A percentile compares a stretch with the other conserved stretches of the same genome.
Evolutionary conservation across 2,329 filamentous ascomycete species (phyloP).

Genomic region (Elsinoe fawcettii): DNA sequence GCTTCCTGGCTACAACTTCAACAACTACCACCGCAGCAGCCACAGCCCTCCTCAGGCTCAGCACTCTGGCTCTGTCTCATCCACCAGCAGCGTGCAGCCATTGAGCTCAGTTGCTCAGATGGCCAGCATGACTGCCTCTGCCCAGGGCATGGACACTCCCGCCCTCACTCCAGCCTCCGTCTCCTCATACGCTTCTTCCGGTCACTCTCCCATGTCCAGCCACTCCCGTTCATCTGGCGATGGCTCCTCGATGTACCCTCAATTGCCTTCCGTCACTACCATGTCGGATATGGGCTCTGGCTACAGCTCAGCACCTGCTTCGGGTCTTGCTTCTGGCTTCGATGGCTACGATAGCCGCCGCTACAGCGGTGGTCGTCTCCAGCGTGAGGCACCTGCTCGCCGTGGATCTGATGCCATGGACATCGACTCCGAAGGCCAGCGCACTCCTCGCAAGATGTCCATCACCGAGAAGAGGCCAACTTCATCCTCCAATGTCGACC

Average conservation of each 20-base stretch:
- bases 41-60: constrained; percentile 45
- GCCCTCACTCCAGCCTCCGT: constrained; percentile 68
- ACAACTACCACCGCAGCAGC: constrained; percentile 50
- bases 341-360: constrained; percentile 54
- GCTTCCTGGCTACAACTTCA: constrained; percentile 30
- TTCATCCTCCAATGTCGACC: constrained; percentile 28
- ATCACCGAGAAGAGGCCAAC: constrained; percentile 18
- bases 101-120: constrained; percentile 34
- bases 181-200: constrained; percentile 64
- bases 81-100: constrained; percentile 25
- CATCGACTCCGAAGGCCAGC: constrained; percentile 32
- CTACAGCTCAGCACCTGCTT: constrained; percentile 59
- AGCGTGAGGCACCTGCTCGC: constrained; percentile 44
- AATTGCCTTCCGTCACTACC: constrained; percentile 60
- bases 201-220: constrained; percentile 68
- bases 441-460: constrained; percentile 32
- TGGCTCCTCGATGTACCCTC: constrained; percentile 64
- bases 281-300: constrained; percentile 50
- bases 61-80: constrained; percentile 27
- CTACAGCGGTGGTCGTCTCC: constrained; percentile 54
- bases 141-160: constrained; percentile 53
- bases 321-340: constrained; percentile 59
- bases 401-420: constrained; percentile 34
- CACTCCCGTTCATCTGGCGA: constrained; percentile 53
- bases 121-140: constrained; percentile 33